phyloP scores from a whole-genome alignment of 306 rosid genomes.

The Lablab purpureus region DNA sequence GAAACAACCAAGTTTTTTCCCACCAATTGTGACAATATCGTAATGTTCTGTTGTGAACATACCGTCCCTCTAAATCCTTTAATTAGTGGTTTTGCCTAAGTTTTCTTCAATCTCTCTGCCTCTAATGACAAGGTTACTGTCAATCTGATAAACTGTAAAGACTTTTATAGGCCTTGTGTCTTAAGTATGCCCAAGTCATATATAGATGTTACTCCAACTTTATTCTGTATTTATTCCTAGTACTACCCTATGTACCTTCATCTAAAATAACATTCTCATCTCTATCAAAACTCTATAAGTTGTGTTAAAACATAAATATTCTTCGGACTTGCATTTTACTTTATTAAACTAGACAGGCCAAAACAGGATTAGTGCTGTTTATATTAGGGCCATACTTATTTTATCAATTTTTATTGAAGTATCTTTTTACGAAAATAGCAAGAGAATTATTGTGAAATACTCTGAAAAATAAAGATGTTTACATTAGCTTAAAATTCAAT shows the following conservation, averaged over 20 bases:
- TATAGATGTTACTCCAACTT: not conserved
- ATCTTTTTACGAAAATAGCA: not conserved
- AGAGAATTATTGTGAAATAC: not conserved
- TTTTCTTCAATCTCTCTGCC: not conserved
- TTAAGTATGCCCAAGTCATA: not conserved
- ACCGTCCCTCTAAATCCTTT: not conserved
- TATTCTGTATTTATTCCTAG: not conserved
- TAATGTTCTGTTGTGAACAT: not conserved
- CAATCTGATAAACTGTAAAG: not conserved
- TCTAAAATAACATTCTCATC: not conserved
- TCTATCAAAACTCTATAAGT: not conserved
- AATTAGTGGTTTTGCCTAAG: not conserved
- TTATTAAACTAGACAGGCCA: slow-evolving; percentile 17
- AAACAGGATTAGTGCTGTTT: slow-evolving; percentile 21
- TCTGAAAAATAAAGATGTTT: not conserved
- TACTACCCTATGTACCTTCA: not conserved
- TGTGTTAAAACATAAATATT: not conserved
- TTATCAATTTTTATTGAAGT: not conserved
- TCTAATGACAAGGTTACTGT: not conserved
- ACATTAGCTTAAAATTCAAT: not conserved
- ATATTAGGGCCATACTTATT: slow-evolving; percentile 1
- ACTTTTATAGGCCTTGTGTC: no score
- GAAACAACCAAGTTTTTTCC: slow-evolving; percentile 8
- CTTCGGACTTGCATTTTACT: not conserved
- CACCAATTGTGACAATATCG: not conserved